Percentiles rank a stretch among this genome's conserved stretches.
Conservation (phyloP, 306 rosid genomes). For the Vigna radiata region DNA sequence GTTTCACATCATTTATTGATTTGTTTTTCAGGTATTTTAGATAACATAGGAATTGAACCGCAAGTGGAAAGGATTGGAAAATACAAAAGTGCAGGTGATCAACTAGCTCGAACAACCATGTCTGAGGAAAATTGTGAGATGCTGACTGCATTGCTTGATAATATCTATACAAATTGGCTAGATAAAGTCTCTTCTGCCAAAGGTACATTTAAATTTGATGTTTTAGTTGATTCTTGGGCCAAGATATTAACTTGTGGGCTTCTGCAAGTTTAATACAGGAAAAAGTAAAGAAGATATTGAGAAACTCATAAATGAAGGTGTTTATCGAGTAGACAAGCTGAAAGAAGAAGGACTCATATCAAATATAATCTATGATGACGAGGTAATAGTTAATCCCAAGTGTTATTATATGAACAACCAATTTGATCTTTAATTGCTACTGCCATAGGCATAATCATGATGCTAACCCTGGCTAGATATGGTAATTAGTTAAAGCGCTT, state of each 20-base stretch:
- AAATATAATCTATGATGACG: slow-evolving; percentile 75
- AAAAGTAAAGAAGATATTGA: slow-evolving; percentile 74
- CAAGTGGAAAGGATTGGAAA: slow-evolving; percentile 94
- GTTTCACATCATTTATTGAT: slow-evolving; percentile 32
- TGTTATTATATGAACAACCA: slow-evolving; percentile 11
- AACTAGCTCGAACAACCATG: slow-evolving; percentile 74
- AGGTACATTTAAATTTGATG: slow-evolving; percentile 62
- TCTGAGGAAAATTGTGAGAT: slow-evolving; percentile 91
- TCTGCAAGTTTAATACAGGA: slow-evolving; percentile 55
- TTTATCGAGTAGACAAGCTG: slow-evolving; percentile 77
- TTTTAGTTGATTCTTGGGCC: slow-evolving; percentile 42
- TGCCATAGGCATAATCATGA: neutral
- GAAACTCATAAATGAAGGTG: slow-evolving; percentile 83
- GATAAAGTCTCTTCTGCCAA: slow-evolving; percentile 77
- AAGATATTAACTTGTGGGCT: slow-evolving; percentile 33
- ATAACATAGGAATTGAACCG: slow-evolving; percentile 85
- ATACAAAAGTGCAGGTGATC: slow-evolving; percentile 97
- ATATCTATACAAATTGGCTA: slow-evolving; percentile 82
- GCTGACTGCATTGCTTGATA: slow-evolving; percentile 90
- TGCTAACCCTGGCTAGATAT: neutral
- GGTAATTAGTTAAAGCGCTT: neutral
- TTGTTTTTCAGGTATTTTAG: slow-evolving; percentile 72
- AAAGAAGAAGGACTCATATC: slow-evolving; percentile 95
- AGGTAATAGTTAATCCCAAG: slow-evolving; percentile 62
- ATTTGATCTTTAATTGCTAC: neutral